Conservation (phyloP, 2,329 filamentous ascomycete species). For the Neophaeococcomyces aloes region DNA sequence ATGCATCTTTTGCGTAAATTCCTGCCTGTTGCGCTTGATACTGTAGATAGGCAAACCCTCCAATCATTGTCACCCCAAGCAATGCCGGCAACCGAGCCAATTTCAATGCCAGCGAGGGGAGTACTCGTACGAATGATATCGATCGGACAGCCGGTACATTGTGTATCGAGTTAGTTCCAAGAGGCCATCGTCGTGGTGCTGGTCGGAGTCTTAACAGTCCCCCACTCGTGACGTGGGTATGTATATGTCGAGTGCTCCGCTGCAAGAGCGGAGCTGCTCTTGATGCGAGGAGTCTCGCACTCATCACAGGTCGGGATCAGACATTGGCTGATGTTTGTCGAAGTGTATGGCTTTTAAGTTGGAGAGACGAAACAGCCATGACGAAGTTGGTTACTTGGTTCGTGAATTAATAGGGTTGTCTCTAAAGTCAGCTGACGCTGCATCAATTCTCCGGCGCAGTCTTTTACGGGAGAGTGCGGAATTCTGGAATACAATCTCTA, state of each 20-base stretch:
- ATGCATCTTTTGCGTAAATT: constrained; percentile 65
- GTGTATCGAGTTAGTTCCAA: constrained; percentile 68
- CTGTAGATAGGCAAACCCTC: constrained; percentile 81
- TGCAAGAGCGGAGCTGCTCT: constrained; percentile 58
- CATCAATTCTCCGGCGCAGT: too few species aligned
- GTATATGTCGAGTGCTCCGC: constrained; percentile 54
- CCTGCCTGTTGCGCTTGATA: constrained; percentile 85
- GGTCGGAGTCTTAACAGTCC: constrained; percentile 33
- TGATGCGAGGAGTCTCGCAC: constrained; percentile 64
- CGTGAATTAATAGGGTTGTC: neutral
- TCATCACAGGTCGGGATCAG: constrained; percentile 39
- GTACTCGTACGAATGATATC: constrained; percentile 55
- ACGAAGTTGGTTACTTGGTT: neutral
- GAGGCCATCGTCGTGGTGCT: constrained; percentile 59
- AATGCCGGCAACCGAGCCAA: constrained; percentile 79
- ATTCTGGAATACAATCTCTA: too few species aligned
- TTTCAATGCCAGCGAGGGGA: constrained; percentile 86
- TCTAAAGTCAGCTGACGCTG: neutral
- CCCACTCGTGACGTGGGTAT: constrained; percentile 30
- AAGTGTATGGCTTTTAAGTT: neutral
- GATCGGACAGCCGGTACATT: constrained; percentile 58
- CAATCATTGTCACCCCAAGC: constrained; percentile 79
- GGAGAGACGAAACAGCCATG: neutral
- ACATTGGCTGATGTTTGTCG: constrained; percentile 4
- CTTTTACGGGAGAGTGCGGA: too few species aligned